Evolutionary conservation across 148 eudicot genomes (phyloP), one percentile per base, ranked within the genome.

Genomic region (Rhododendron griersonianum): DNA sequence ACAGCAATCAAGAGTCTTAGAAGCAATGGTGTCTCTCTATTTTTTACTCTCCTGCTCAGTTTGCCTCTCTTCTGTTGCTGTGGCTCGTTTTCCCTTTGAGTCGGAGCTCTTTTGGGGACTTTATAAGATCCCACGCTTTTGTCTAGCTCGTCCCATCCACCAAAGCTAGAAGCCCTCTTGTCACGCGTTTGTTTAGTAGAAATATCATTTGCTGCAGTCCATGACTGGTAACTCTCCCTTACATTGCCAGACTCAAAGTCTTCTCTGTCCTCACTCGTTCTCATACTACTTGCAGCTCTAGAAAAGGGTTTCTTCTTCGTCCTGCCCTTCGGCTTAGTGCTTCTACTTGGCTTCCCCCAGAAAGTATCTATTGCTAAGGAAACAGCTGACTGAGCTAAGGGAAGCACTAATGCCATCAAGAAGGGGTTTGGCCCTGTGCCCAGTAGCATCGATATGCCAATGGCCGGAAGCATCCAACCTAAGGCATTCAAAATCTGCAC

Each of bases 121-220:
- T 47, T 41, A 69, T 78, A 59, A 45, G 84, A 84, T 14, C 63
- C 89, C 30, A 44, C 82, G 11, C 71, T 79, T 25, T 86, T 88
- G 83, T 94, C 95, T 30, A 93, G 89, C 84, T 94, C 97, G 23
- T 95, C 98, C 98, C 98, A 95, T 19, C 98, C 98, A 44, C 98
- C 98, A 47, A 92, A 95, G 67, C 88, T 87, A 37, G 86, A 63
- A n/a, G 78, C 67, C 57, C 78, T 83, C 79, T 71, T 87, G 35
- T 77, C 81, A 35, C 44, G 81, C 2, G 84, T 87, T 85, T 89
- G 76, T 30, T 71, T 87, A 57, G 78, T 81, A 78, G 92, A 87
- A 73, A 55, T 61, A 85, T 57, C 84, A 81, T 86, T 84, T 78
- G 86, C 63, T 15, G 88, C 87, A 25, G 48, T 80, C 92, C 92